Conservation (phyloP, 768 basidiomycete genomes). For the Boletus rubescentipes region DNA sequence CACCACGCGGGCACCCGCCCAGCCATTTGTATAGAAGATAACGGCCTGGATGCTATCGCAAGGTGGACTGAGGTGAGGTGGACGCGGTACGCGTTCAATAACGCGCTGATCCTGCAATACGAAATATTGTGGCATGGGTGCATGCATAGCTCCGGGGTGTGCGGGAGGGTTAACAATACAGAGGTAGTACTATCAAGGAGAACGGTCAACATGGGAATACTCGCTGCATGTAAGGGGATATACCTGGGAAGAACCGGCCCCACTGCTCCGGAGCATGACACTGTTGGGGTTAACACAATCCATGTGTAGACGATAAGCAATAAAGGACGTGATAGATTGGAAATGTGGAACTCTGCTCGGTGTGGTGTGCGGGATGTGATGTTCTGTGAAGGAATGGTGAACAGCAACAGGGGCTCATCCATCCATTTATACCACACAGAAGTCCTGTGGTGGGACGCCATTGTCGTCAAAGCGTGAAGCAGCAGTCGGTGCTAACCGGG, state of each 20-base stretch:
- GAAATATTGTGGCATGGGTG: conserved; percentile 20
- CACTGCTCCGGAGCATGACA: not conserved
- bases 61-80: conserved; percentile 7
- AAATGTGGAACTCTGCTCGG: conserved; percentile 1
- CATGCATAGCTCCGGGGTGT: conserved; percentile 17
- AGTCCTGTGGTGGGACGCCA: not conserved
- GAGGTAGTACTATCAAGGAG: conserved; percentile 13
- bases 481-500: not conserved
- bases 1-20: conserved; percentile 19
- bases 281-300: not conserved
- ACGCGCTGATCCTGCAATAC: conserved; percentile 15
- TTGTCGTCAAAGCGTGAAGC: conserved; percentile 17
- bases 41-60: conserved; percentile 16
- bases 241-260: conserved; percentile 7
- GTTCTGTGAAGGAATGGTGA: not conserved
- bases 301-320: not conserved
- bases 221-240: not conserved
- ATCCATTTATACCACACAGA: conserved; percentile 9
- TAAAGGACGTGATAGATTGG: not conserved
- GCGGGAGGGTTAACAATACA: conserved; percentile 12
- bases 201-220: not conserved
- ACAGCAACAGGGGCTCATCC: not conserved
- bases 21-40: conserved; percentile 18
- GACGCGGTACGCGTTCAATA: conserved; percentile 23
- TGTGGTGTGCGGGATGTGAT: not conserved